Conservation (phyloP, 1,284 basidiomycete species). For the Tylopilus sp. region DNA sequence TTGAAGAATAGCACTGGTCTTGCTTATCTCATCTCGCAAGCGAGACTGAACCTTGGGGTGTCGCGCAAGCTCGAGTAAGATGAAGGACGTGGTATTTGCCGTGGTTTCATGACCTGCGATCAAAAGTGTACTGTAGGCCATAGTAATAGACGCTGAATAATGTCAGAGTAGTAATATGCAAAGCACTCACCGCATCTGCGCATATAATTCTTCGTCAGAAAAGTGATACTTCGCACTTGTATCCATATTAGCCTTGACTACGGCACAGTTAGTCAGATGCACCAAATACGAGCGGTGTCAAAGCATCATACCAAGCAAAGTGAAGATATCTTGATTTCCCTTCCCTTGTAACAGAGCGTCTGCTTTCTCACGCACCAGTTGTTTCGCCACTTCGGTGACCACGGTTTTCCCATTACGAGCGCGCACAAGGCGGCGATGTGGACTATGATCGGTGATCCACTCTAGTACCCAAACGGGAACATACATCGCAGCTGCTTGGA, state of each 20-base stretch:
- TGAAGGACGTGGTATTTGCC: constrained; percentile 55
- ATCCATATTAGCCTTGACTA: constrained; percentile 65
- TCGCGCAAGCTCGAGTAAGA: constrained; percentile 54
- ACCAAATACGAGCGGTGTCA: neutral
- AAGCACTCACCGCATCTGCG: constrained; percentile 60
- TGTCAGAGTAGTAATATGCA: neutral
- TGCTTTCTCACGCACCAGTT: constrained; percentile 55
- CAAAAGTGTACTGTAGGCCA: constrained; percentile 48
- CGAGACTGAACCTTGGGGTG: constrained; percentile 50
- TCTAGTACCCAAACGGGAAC: constrained; percentile 44
- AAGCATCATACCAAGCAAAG: constrained; percentile 50
- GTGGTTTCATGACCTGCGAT: constrained; percentile 67
- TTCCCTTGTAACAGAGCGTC: constrained; percentile 45
- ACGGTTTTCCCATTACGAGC: constrained; percentile 41
- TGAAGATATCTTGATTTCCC: constrained; percentile 51
- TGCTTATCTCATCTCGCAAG: constrained; percentile 54
- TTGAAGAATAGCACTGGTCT: constrained; percentile 46
- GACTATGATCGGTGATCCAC: constrained; percentile 47
- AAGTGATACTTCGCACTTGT: constrained; percentile 55
- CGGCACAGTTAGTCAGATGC: neutral
- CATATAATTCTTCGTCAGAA: constrained; percentile 61
- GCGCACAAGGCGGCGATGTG: constrained; percentile 48
- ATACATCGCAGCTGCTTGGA: constrained; percentile 23
- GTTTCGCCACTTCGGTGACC: constrained; percentile 45
- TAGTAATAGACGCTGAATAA: neutral